Conservation (phyloP, 768 basidiomycete genomes). For the Serendipita vermifera region DNA sequence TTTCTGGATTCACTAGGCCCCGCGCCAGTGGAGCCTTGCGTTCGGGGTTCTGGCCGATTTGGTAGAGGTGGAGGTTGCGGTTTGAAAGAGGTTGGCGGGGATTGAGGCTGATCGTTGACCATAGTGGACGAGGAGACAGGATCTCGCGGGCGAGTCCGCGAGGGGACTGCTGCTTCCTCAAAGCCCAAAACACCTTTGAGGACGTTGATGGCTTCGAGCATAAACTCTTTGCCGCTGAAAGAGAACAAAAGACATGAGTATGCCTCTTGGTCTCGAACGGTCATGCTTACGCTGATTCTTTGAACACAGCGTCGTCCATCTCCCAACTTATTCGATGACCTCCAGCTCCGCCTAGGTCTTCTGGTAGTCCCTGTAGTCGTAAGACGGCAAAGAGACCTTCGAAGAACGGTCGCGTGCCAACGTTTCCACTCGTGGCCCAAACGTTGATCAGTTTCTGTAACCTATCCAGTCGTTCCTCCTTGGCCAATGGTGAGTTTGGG, state of each 20-base stretch:
- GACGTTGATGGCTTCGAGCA: slow-evolving; percentile 79
- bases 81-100: slow-evolving; percentile 6
- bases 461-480: slow-evolving; percentile 63
- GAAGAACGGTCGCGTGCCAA: slow-evolving; percentile 83
- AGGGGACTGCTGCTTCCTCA: slow-evolving; percentile 41
- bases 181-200: slow-evolving; percentile 83
- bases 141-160: slow-evolving; percentile 20
- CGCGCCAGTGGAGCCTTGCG: no score
- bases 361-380: slow-evolving; percentile 68
- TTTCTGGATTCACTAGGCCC: background rate
- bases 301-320: slow-evolving; percentile 87
- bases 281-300: slow-evolving; percentile 81
- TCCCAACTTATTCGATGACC: slow-evolving; percentile 68
- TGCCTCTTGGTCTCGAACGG: no score
- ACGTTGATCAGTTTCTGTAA: slow-evolving; percentile 60
- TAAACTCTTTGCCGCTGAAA: slow-evolving; percentile 80
- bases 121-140: background rate
- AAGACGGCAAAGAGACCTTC: slow-evolving; percentile 64
- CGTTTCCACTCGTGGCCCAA: slow-evolving; percentile 81
- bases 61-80: slow-evolving; percentile 1
- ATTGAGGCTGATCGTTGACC: background rate
- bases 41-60: slow-evolving; percentile 5
- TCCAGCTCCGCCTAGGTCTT: slow-evolving; percentile 71
- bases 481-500: slow-evolving; percentile 48
- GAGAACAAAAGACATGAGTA: slow-evolving; percentile 19